phyloP scores from a whole-genome alignment of 192 early-diverging fungal species.

The Cetraspora pellucida region DNA sequence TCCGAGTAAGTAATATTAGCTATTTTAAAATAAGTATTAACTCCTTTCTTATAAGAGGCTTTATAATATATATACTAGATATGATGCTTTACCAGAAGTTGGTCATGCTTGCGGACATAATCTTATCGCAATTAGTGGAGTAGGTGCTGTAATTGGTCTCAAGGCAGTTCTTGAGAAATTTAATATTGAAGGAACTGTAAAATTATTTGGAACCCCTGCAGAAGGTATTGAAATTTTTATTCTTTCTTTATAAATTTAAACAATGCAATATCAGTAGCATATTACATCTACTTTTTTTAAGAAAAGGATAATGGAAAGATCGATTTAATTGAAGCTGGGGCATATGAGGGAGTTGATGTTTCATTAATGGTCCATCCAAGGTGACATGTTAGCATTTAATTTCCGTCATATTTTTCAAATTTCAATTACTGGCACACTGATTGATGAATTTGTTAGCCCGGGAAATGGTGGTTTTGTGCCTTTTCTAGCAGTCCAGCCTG shows the following conservation, averaged over 20 bases:
- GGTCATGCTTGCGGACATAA: constrained; percentile 73
- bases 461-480: constrained; percentile 50
- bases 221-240: constrained; percentile 47
- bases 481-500: constrained; percentile 45
- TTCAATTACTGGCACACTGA: not conserved
- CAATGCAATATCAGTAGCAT: not conserved
- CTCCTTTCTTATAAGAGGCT: not conserved
- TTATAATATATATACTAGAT: constrained; percentile 27
- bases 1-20: constrained; percentile 14
- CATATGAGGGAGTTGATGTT: constrained; percentile 70
- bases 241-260: not conserved
- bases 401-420: not conserved
- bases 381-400: constrained; percentile 25
- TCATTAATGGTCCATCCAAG: constrained; percentile 84
- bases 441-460: constrained; percentile 37
- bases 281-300: constrained; percentile 10
- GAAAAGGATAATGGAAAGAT: constrained; percentile 76
- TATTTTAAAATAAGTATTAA: not conserved
- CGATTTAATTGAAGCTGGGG: constrained; percentile 63
- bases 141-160: constrained; percentile 62
- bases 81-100: constrained; percentile 67
- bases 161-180: constrained; percentile 32
- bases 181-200: constrained; percentile 58
- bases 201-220: constrained; percentile 77
- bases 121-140: constrained; percentile 69